These are phyloP conservation scores for Tulasnella sp. DNA, from an alignment of 768 basidiomycete species.

Conservation along the genomic window DNA sequence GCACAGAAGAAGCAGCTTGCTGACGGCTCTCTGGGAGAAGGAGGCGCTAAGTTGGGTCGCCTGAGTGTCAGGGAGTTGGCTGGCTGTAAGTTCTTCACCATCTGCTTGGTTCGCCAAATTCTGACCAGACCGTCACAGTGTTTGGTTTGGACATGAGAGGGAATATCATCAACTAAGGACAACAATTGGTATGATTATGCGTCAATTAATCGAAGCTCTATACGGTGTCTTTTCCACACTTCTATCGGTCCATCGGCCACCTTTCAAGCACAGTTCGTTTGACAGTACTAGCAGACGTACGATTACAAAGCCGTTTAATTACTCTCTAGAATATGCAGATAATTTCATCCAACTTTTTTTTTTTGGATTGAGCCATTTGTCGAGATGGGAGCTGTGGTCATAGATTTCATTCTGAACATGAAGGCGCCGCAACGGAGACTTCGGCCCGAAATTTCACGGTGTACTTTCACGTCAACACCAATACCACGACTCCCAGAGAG, in stretches of 20 bases:
- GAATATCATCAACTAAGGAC: background rate
- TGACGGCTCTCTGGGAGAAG: conserved; percentile 5
- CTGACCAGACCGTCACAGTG: background rate
- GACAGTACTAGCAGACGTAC: background rate
- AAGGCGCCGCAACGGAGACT: background rate
- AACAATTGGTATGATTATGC: background rate
- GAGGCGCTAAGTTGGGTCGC: background rate
- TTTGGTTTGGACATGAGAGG: background rate
- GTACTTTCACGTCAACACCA: background rate
- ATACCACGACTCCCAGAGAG: background rate
- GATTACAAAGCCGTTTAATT: background rate
- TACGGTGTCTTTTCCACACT: background rate
- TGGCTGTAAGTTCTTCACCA: background rate
- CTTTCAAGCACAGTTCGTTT: background rate
- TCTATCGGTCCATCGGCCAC: background rate
- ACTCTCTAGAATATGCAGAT: background rate
- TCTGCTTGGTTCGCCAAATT: background rate
- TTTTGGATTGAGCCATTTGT: too few species aligned
- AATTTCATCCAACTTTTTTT: background rate
- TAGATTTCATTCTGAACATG: too few species aligned
- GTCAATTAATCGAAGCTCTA: background rate
- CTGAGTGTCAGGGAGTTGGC: background rate
- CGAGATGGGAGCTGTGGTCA: too few species aligned
- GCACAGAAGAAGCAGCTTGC: background rate
- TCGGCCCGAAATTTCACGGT: background rate